phyloP scores from a whole-genome alignment of 441 rosid genomes.

The Oxalis stricta region DNA sequence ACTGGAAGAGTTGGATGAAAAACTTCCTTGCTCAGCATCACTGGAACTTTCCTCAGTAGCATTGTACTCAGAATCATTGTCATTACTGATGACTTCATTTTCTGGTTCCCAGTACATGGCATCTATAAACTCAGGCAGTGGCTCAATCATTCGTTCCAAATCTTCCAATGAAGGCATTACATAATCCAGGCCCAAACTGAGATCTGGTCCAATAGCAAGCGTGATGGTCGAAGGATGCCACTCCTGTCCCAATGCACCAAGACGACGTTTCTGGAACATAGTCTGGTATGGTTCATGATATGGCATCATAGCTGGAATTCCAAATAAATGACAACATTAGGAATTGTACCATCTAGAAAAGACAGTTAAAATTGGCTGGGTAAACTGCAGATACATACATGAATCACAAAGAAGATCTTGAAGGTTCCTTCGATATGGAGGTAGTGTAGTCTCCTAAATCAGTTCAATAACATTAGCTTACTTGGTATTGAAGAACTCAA shows the following conservation, averaged over 20 bases:
- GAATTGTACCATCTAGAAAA: conserved; percentile 10
- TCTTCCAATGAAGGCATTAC: conserved; percentile 67
- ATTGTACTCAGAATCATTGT: conserved; percentile 60
- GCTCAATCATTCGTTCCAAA: conserved; percentile 58
- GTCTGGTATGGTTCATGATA: conserved; percentile 78
- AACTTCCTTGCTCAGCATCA: conserved; percentile 46
- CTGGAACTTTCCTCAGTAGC: conserved; percentile 43
- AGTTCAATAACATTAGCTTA: too few species aligned
- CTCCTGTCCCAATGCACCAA: conserved; percentile 64
- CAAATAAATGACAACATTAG: conserved; percentile 14
- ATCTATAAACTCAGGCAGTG: conserved; percentile 59
- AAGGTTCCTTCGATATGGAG: conserved; percentile 55
- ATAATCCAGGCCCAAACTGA: conserved; percentile 62
- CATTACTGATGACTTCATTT: conserved; percentile 50
- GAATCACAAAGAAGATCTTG: conserved; percentile 73
- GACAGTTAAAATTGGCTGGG: conserved; percentile 9
- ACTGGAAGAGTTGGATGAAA: conserved; percentile 34
- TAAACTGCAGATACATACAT: conserved; percentile 26
- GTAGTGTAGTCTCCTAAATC: conserved; percentile 58
- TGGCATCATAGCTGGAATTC: conserved; percentile 52
- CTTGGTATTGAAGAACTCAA: not conserved
- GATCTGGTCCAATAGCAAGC: conserved; percentile 55
- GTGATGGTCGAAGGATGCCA: conserved; percentile 46
- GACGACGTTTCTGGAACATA: conserved; percentile 62
- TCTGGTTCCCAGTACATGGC: conserved; percentile 71